Evolutionary conservation across 148 eudicot species (phyloP).

Genomic region (Salicornia ramosissima): DNA sequence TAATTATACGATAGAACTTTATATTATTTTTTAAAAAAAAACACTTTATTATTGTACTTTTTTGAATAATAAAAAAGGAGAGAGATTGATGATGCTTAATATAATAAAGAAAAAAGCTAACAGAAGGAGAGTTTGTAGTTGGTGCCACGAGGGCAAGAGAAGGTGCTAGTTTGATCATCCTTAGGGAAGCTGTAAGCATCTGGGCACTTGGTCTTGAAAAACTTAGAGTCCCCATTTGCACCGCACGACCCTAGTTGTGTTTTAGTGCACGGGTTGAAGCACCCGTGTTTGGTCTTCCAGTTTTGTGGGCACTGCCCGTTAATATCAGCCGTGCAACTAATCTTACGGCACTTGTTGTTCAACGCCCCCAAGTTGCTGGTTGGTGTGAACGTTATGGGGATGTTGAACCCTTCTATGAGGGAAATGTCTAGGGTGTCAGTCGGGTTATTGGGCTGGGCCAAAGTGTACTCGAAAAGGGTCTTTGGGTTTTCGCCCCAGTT

Average conservation of each 20-base stretch:
- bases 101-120: too few relatives aligned
- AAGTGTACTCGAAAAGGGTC: slow-evolving; percentile 44
- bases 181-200: slow-evolving; percentile 39
- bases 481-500: slow-evolving; percentile 39
- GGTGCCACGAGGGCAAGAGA: slow-evolving; percentile 31
- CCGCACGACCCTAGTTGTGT: slow-evolving; percentile 24
- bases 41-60: too few relatives aligned
- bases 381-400: slow-evolving; percentile 42
- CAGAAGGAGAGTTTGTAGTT: slow-evolving; percentile 34
- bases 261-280: slow-evolving; percentile 41
- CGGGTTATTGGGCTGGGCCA: slow-evolving; percentile 29
- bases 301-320: slow-evolving; percentile 34
- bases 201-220: slow-evolving; percentile 31
- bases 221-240: slow-evolving; percentile 23
- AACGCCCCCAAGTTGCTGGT: not conserved
- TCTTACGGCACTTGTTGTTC: slow-evolving; percentile 1
- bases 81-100: too few relatives aligned
- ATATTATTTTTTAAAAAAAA: too few relatives aligned
- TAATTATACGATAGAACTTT: too few relatives aligned
- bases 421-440: slow-evolving; percentile 48
- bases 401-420: slow-evolving; percentile 44
- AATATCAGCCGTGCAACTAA: slow-evolving; percentile 26
- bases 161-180: slow-evolving; percentile 33
- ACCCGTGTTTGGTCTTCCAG: slow-evolving; percentile 31
- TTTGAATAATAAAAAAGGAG: too few relatives aligned